Evolutionary conservation across 164 flowering plant genomes (phyloP).

Genomic region (Malania oleifera): DNA sequence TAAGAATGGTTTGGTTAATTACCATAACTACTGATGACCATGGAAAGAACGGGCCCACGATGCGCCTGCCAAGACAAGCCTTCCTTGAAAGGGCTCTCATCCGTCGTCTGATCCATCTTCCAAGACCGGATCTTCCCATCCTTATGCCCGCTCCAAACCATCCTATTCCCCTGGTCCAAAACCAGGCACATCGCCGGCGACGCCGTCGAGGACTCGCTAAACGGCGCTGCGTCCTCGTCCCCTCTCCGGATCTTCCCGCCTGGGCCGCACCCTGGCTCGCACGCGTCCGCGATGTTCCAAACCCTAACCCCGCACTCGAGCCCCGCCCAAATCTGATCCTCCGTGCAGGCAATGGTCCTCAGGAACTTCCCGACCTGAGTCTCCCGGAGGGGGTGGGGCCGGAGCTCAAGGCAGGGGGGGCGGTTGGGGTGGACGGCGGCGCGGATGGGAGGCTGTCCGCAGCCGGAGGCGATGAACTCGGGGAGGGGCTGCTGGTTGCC

Average conservation of each 20-base stretch:
- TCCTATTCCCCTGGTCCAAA: slow-evolving; percentile 52
- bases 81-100: slow-evolving; percentile 49
- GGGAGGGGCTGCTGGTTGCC: slow-evolving; percentile 31
- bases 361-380: slow-evolving; percentile 75
- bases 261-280: slow-evolving; percentile 35
- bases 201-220: slow-evolving; percentile 51
- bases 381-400: slow-evolving; percentile 91
- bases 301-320: slow-evolving; percentile 63
- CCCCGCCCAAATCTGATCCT: slow-evolving; percentile 89
- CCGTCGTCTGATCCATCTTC: slow-evolving; percentile 69
- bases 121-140: slow-evolving; percentile 93
- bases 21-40: slow-evolving; percentile 78
- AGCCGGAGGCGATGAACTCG: slow-evolving; percentile 67
- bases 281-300: slow-evolving; percentile 54
- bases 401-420: slow-evolving; percentile 73
- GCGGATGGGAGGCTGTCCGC: slow-evolving; percentile 55
- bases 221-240: slow-evolving; percentile 86
- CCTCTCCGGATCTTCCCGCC: slow-evolving; percentile 49
- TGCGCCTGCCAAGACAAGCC: slow-evolving; percentile 85
- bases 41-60: slow-evolving; percentile 65
- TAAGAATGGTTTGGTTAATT: too few species aligned
- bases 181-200: slow-evolving; percentile 59
- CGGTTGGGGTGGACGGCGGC: slow-evolving; percentile 76
- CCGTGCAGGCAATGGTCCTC: slow-evolving; percentile 63
- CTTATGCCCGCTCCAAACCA: slow-evolving; percentile 92